Conservation (phyloP, 1,284 basidiomycete species). For the Ceratobasidium sp. region DNA sequence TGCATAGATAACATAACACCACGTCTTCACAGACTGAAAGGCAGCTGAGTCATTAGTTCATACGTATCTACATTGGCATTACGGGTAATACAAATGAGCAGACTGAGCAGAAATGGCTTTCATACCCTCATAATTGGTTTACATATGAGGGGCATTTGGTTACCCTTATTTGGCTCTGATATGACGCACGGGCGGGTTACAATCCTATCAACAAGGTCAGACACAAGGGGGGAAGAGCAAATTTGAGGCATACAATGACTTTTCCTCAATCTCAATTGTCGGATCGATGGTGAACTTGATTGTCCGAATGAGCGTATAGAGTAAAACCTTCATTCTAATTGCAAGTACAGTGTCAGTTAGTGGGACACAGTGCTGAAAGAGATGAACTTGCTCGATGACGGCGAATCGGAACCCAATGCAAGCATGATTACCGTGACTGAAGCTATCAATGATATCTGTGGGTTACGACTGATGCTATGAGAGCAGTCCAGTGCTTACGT, state of each 20-base stretch:
- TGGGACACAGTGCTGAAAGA: neutral
- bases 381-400: conserved; percentile 64
- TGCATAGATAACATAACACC: no score
- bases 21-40: no score
- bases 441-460: conserved; percentile 50
- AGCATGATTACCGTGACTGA: conserved; percentile 46
- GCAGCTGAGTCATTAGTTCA: no score
- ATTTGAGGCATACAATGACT: conserved; percentile 37
- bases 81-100: no score
- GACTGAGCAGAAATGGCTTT: neutral
- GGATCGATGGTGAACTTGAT: conserved; percentile 48
- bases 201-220: neutral
- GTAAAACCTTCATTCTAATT: conserved; percentile 51
- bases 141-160: conserved; percentile 21
- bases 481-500: conserved; percentile 59
- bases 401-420: conserved; percentile 79
- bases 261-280: conserved; percentile 26
- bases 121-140: neutral
- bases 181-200: conserved; percentile 26
- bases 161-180: conserved; percentile 11
- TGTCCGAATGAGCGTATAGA: conserved; percentile 48
- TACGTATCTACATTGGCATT: no score
- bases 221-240: neutral
- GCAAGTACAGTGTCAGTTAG: conserved; percentile 38
- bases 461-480: neutral